A percentile compares a stretch with the other conserved stretches of the same genome.
Evolutionary conservation across 1,284 basidiomycete genomes (phyloP).

Genomic region (Microbotryum violaceum): DNA sequence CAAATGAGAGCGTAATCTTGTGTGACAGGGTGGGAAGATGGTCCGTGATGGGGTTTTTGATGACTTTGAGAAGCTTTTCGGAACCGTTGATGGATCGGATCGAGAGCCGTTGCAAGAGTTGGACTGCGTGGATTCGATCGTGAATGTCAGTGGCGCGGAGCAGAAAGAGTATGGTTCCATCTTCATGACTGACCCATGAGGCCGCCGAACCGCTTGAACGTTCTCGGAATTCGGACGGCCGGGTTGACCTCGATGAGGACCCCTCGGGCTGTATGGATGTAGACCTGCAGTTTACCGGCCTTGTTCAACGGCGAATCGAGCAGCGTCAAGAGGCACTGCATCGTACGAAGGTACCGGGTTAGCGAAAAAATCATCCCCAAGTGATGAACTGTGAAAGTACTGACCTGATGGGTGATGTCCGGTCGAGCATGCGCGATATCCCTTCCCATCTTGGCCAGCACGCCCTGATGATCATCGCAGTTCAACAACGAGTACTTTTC

Average conservation of each 20-base stretch:
- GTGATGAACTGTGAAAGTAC: slow-evolving; percentile 31
- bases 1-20: slow-evolving; percentile 91
- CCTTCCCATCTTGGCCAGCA: slow-evolving; percentile 91
- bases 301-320: slow-evolving; percentile 98
- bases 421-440: slow-evolving; percentile 97
- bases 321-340: slow-evolving; percentile 84
- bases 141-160: not conserved
- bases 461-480: slow-evolving; percentile 98
- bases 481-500: slow-evolving; percentile 96
- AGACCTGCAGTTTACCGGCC: slow-evolving; percentile 91
- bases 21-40: slow-evolving; percentile 92
- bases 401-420: slow-evolving; percentile 96
- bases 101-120: slow-evolving; percentile 90
- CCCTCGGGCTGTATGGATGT: slow-evolving; percentile 94
- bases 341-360: not conserved
- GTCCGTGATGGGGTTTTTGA: slow-evolving; percentile 96
- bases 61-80: slow-evolving; percentile 92
- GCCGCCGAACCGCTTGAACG: slow-evolving; percentile 97
- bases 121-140: slow-evolving; percentile 53
- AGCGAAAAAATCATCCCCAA: not conserved
- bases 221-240: slow-evolving; percentile 91
- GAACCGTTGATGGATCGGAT: slow-evolving; percentile 94
- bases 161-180: not conserved
- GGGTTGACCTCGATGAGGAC: slow-evolving; percentile 99
- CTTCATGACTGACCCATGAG: slow-evolving; percentile 74